Evolutionary conservation across 805 yeast genomes (phyloP), one percentile per base, ranked within the genome.

Genomic region (Lachancea dasiensis): DNA sequence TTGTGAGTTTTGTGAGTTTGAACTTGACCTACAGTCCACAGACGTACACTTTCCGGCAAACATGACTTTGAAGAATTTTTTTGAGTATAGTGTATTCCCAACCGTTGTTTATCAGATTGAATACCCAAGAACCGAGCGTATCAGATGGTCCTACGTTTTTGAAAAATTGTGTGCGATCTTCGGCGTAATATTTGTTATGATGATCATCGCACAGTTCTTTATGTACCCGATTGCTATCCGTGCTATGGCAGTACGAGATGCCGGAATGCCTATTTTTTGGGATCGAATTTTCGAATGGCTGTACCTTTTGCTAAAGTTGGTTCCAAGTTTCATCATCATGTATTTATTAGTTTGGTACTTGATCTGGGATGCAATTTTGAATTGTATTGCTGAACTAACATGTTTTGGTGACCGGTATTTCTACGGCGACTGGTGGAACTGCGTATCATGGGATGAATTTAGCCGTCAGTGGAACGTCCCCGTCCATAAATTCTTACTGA

Each of bases 401-500:
- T 55, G 71, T 36, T 94, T 80, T 63, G 96, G 86, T 4, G 97
- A 92, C 58, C 75, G 98, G 35, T 83, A 83, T 48, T 92, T 92
- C 60, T 92, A 94, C 56, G 90, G 95, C 3, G 84, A 86, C 30
- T 94, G 98, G 98, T 92, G 99, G 98, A 86, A 89, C 50, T 84
- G 94, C 44, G 77, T 81, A 14, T 82, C 86, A 28, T 92, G 97
- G 96, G 84, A 84, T 40, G 89, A 89, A 56, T 92, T 85, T 59
- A 81, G 96, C 8, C 70, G 97, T 47, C 78, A 83, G 45, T 94
- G 99, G 98, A 92, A 92, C 58, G 73, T 75, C 7, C 96, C 97
- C 0, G 97, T 92, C 16, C 96, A 92, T 58, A 74, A 77, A 52
- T 92, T 92, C 49, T 65, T 92, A 42, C 66, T 89, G 31, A 73